A percentile compares a stretch with the other conserved stretches of the same genome.
Evolutionary conservation across 768 basidiomycete species (phyloP).

Genomic region (Mycena albidolilacea): DNA sequence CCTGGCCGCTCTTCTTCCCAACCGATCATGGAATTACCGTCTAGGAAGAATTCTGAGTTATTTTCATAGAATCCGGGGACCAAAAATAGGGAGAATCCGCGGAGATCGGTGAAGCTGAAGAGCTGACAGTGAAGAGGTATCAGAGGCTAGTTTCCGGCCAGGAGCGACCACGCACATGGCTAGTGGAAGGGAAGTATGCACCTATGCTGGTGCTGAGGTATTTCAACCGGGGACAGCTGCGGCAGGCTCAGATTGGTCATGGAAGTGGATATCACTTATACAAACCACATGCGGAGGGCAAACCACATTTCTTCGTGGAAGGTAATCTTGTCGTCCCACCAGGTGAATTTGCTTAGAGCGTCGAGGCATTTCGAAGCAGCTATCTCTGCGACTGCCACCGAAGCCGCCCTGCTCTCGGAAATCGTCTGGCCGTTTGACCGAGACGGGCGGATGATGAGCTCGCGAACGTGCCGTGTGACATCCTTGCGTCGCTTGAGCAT

Average conservation of each 20-base stretch:
- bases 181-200: slow-evolving; percentile 69
- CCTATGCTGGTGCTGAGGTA: slow-evolving; percentile 77
- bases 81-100: slow-evolving; percentile 73
- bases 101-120: slow-evolving; percentile 76
- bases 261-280: slow-evolving; percentile 12
- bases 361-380: slow-evolving; percentile 69
- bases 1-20: slow-evolving; percentile 64
- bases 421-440: slow-evolving; percentile 42
- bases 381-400: slow-evolving; percentile 65
- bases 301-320: slow-evolving; percentile 86
- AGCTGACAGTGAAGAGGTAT: slow-evolving; percentile 57
- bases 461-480: slow-evolving; percentile 78
- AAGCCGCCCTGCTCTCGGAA: slow-evolving; percentile 57
- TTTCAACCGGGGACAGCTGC: slow-evolving; percentile 76
- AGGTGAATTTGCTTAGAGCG: slow-evolving; percentile 75
- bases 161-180: slow-evolving; percentile 65
- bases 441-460: slow-evolving; percentile 66
- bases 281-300: slow-evolving; percentile 76
- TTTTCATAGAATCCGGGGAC: slow-evolving; percentile 76
- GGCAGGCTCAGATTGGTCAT: slow-evolving; percentile 21
- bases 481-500: slow-evolving; percentile 72
- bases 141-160: slow-evolving; percentile 18
- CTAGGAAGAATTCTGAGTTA: slow-evolving; percentile 67
- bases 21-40: slow-evolving; percentile 59
- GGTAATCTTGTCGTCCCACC: slow-evolving; percentile 81